Evolutionary conservation across 2,329 filamentous ascomycete genomes (phyloP), one percentile per base, ranked within the genome.

Genomic region (Arthrobotrys iridis): DNA sequence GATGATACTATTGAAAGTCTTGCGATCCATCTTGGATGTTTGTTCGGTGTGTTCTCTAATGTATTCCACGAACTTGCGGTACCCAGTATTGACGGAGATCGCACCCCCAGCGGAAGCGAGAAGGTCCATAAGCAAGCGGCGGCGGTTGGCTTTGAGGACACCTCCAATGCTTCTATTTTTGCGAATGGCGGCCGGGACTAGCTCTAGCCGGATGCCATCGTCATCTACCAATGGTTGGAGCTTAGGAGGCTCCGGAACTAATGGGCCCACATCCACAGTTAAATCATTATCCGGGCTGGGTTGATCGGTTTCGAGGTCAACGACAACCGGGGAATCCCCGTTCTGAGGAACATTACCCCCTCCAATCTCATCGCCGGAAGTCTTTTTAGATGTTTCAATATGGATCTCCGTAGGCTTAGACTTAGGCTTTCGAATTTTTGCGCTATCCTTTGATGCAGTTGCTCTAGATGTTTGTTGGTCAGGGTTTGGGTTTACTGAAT

Each of bases 121-220:
- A 22, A 74, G 45, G 18, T 59, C 70, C n/a, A 74, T 48, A 0
- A 74, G 46, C 10, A 74, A 28, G 3, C 62, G 52, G 3, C 70
- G 70, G 3, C 70, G 43, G 35, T 57, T 74, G n/a, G 70, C 70
- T 43, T 43, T 74, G n/a, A 74, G 70, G 28, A 74, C 70, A 43
- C 70, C 70, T 11, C 70, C 70, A 30, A 74, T 66, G 22, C 70
- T 67, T 33, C 62, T 59, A n/a, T 74, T 74, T 26, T 74, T 74
- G 37, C 70, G 70, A 30, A 41, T 37, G 18, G 65, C 70, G 5
- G 70, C 55, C 28, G 30, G 43, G n/a, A 74, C 35, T 7, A 74
- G 30, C 46, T 74, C 70, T 10, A 74, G 22, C 8, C 70, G 62
- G 22, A 67, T 50, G n/a, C 70, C 70, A 30, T 74, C 30, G 1